A percentile compares a stretch with the other conserved stretches of the same genome.
These are phyloP conservation scores for Didymella keratinophila DNA, from an alignment of 2,329 filamentous ascomycete genomes.

Conservation along the genomic window DNA sequence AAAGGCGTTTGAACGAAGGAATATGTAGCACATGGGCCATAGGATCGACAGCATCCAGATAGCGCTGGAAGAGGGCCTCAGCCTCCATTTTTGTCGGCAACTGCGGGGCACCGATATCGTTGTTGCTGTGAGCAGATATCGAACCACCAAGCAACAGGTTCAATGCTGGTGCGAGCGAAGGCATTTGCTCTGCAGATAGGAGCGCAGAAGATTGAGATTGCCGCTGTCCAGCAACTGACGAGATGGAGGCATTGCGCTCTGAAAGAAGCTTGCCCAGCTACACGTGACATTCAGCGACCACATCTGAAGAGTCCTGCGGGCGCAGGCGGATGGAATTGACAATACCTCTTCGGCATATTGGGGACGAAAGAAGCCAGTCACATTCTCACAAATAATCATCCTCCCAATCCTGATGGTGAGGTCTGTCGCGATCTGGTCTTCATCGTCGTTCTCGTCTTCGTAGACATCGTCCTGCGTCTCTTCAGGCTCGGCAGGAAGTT, in stretches of 20 bases:
- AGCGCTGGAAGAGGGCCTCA: conserved; percentile 47
- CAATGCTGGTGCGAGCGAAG: conserved; percentile 47
- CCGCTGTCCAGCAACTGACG: conserved; percentile 48
- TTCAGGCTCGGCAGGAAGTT: conserved; percentile 47
- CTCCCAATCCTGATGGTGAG: conserved; percentile 50
- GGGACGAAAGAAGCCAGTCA: conserved; percentile 50
- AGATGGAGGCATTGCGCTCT: conserved; percentile 41
- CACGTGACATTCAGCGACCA: conserved; percentile 36
- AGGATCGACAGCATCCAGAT: conserved; percentile 48
- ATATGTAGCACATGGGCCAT: conserved; percentile 50
- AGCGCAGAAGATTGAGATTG: conserved; percentile 47
- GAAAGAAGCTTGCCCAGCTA: conserved; percentile 51
- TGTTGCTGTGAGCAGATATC: conserved; percentile 37
- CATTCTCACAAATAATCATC: conserved; percentile 52
- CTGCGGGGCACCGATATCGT: conserved; percentile 41
- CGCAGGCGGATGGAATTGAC: conserved; percentile 26
- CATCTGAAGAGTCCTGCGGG: conserved; percentile 19
- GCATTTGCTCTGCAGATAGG: conserved; percentile 50
- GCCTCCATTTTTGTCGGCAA: conserved; percentile 48
- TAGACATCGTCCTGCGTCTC: conserved; percentile 50
- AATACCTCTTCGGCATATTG: conserved; percentile 53
- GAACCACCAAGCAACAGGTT: conserved; percentile 46
- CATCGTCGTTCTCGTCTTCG: conserved; percentile 50
- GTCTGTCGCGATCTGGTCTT: conserved; percentile 50
- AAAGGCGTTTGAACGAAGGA: conserved; percentile 48